Evolutionary conservation across 148 eudicot species (phyloP).

Genomic region (Chenopodium quinoa): DNA sequence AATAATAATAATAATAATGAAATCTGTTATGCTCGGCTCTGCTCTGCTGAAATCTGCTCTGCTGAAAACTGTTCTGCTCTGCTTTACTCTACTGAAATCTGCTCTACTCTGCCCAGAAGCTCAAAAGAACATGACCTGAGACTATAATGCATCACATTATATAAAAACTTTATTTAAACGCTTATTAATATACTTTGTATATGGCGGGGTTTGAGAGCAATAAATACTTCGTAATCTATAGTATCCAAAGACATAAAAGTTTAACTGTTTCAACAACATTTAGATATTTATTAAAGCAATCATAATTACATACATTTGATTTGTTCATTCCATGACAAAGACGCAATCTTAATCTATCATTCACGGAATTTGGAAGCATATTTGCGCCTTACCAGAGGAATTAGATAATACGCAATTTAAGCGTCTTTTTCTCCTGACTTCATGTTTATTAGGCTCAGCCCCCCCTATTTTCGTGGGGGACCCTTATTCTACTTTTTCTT

Average conservation of each 20-base stretch:
- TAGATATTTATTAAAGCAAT: not conserved
- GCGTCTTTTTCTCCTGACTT: not conserved
- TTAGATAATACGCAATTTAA: not conserved
- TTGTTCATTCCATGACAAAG: slow-evolving; percentile 7
- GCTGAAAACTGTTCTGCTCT: too few species aligned
- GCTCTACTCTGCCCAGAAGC: too few species aligned
- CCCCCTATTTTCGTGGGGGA: not conserved
- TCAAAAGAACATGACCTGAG: too few species aligned
- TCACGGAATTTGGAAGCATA: not conserved
- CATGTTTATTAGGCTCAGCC: not conserved
- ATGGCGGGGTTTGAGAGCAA: not conserved
- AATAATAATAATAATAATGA: too few species aligned
- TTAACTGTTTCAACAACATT: not conserved
- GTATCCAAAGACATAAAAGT: not conserved
- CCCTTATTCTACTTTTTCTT: not conserved
- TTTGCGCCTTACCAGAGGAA: not conserved
- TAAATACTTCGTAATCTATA: not conserved
- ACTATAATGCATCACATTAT: too few species aligned
- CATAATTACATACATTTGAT: not conserved
- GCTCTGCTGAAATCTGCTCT: too few species aligned
- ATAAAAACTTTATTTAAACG: too few species aligned
- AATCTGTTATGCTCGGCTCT: too few species aligned
- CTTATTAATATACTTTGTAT: too few species aligned
- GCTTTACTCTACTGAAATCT: too few species aligned
- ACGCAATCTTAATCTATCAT: not conserved